Base-by-base conservation (phyloP, 2,329 filamentous ascomycete genomes). In the Ascochyta koolunga region DNA sequence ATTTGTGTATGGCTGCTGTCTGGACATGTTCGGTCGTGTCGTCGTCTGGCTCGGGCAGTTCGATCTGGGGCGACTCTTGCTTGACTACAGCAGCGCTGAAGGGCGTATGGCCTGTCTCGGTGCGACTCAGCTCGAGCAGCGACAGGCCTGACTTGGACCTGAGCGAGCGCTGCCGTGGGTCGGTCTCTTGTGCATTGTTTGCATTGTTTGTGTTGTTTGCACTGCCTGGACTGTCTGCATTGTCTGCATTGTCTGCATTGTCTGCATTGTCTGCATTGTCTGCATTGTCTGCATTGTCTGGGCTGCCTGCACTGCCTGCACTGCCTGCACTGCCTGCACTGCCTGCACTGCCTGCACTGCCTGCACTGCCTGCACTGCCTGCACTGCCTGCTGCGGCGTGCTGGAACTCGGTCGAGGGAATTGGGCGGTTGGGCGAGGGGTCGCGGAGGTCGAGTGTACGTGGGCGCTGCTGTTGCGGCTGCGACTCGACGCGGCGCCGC, bases 401-500 rank as follows among this genome's bases (percentile, higher is more conserved):
- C 32, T 60, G 57, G 2, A 56, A 60, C 43, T 70, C 68, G 32
- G 61, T 67, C 15, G 70, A 71, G 8, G 55, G 65, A 0, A 75
- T 44, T 11, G 70, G 69, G 32, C 57, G 57, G 49, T 73, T 66
- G 16, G 58, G 66, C n/a, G 60, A 42, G 13, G 53, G 51, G 5
- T 65, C 55, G 29, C 58, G 36, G 16, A 61, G 49, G 7, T 58
- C 58, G 21, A 54, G 51, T n/a, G 58, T 37, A 19, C 64, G 42
- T 13, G 27, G 11, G 27, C 7, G 25, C 25, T 27, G 27, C 15
- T 43, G 56, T n/a, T 55, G 50, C 19, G 58, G 50, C 22, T 56
- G 41, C n/a, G 52, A 42, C n/a, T 67, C 66, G 8, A 65, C 24
- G 5, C 70, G 66, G 7, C 54, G 54, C 29, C 67, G 54, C 58